A percentile compares a stretch with the other conserved stretches of the same genome.
phyloP scores from a whole-genome alignment of 768 basidiomycete species.

The Hortiboletus campestris region DNA sequence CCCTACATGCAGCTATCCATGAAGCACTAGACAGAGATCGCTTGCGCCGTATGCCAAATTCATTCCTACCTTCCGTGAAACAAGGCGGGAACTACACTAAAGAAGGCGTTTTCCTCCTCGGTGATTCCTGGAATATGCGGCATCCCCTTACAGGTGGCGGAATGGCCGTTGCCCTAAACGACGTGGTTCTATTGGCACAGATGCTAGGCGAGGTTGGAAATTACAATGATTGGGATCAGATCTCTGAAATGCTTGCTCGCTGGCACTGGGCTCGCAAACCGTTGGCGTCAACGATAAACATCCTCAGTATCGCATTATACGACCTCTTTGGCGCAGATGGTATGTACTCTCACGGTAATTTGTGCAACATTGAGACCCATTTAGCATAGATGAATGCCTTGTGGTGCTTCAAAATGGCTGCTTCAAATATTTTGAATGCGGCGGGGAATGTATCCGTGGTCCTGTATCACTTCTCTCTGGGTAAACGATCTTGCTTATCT shows the following conservation, averaged over 20 bases:
- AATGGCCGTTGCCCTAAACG: constrained; percentile 94
- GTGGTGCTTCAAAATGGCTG: constrained; percentile 75
- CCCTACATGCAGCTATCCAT: constrained; percentile 63
- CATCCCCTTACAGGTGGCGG: constrained; percentile 98
- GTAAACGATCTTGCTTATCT: constrained; percentile 43
- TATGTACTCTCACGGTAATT: constrained; percentile 37
- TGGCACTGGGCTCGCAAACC: constrained; percentile 92
- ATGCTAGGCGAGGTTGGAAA: constrained; percentile 50
- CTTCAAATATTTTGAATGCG: constrained; percentile 95
- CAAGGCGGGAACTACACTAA: constrained; percentile 53
- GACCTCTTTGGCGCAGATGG: constrained; percentile 94
- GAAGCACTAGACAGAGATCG: constrained; percentile 76
- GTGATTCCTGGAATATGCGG: constrained; percentile 99
- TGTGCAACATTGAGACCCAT: not conserved
- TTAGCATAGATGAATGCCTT: constrained; percentile 55
- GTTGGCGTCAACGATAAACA: constrained; percentile 84
- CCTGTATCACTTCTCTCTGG: constrained; percentile 90
- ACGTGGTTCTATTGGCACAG: constrained; percentile 71
- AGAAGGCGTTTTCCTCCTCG: constrained; percentile 79
- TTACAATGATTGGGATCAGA: constrained; percentile 48
- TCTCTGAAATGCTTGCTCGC: constrained; percentile 51
- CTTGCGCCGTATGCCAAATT: constrained; percentile 92
- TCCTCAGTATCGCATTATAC: constrained; percentile 89
- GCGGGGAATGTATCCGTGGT: constrained; percentile 83
- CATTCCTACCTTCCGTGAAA: constrained; percentile 78